Evolutionary conservation across 202 grass and related monocot genomes (phyloP), one percentile per base, ranked within the genome.

Genomic region (Carex sylvatica): DNA sequence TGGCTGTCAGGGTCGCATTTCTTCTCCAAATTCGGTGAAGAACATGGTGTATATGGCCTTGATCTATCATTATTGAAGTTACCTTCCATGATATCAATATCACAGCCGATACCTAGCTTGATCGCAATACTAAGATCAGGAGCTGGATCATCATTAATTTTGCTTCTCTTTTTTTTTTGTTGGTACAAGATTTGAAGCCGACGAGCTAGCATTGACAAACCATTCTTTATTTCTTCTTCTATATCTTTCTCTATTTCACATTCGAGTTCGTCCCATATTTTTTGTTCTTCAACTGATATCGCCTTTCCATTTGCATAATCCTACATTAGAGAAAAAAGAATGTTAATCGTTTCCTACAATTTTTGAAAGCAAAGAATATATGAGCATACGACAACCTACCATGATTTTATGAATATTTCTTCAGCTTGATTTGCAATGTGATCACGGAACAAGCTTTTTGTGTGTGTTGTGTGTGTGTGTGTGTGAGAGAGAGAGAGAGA

Each of bases 221-320:
- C 33, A 36, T 82, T 33, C 70, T 85, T 85, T 63, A 88, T 84
- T 84, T 85, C 87, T 58, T 82, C 77, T 80, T 88, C 87, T 35
- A 88, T 72, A 76, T 62, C 47, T 23, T 55, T 88, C 59, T 88
- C 87, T 61, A 85, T 85, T 51, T 88, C 77, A 3, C 24, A 13
- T 65, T 78, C 33, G 1, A 85, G 44, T 74, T 88, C 77, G 9
- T 80, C 69, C 80, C 87, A 40, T 28, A 85, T 78, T 49, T 44
- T 81, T 12, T 59, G 52, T 53, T 88, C 78, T 40, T 82, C 78
- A 19, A 73, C 31, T 18, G 78, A 78, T 56, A 81, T 74, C 11
- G 11, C 7, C 56, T 66, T 77, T 65, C 24, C 62, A 31, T 64
- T 64, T 24, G 22, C 53, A 82, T 51, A 49, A 68, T 44, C 68